Base-by-base conservation (phyloP, 441 rosid species). In the Pelargonium myrrhifolium region DNA sequence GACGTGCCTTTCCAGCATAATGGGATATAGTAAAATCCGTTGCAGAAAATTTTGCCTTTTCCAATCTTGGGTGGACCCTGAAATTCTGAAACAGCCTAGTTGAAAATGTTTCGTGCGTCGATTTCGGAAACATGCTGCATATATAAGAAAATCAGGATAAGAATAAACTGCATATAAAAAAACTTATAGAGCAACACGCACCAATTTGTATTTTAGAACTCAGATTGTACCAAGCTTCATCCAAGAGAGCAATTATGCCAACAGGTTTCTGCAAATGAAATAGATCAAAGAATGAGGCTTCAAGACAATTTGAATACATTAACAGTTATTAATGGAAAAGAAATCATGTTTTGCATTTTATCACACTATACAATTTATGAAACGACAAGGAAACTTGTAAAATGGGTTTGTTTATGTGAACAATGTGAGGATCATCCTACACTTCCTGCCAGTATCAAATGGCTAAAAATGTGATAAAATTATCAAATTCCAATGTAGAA, bases 81-180 rank as follows among this genome's bases (percentile, higher is more conserved):
- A 86, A 92, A 53, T 97, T 92, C 83, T 90, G 97, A 77, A 92
- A 92, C 61, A 95, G 85, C 93, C 90, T 90, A 74, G 89, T 95
- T 14, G 99, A 97, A 79, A 95, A 95, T 69, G 97, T 95, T 79
- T 95, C 98, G 77, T 92, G 93, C 1, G 99, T 95, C 71, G 99
- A 92, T 79, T 97, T 89, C 15, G 99, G 99, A 68, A 92, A 92
- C 99, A 92, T 92, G 70, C 99, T 95, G 77, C 79, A 85, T 69
- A 18, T 15, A 59, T 51, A 65, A 68, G 68, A 69, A 10, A 35
- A 59, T 65, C 56, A 63, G 58, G 61, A 61, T 65, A 65, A 59
- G 40, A 28, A 69, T 43, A 65, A 59, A 65, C 58, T 67, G 55
- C 68, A 59, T 24, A 53, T 65, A 47, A 35, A 60, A 26, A 70